Base-by-base conservation (phyloP, 177 flowering plant genomes). In the Vitis hybrid region DNA sequence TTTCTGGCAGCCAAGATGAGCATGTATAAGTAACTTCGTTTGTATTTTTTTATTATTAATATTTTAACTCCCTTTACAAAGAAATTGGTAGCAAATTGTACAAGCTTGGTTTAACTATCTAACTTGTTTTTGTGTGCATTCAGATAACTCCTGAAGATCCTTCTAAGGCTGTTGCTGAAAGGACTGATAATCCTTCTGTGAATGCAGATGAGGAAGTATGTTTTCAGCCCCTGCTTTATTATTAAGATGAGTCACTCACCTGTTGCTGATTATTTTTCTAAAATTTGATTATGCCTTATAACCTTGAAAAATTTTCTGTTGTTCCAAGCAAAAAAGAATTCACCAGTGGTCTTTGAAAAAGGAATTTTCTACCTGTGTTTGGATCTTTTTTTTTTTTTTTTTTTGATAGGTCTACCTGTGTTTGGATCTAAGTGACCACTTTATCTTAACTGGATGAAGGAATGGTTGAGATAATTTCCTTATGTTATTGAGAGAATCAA, bases 1-100 rank as follows among this genome's bases (percentile, higher is more conserved):
- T 76, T 32, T 76, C 85, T 51, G 76, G 75, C 49, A 81, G 74
- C 70, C 82, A 55, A 12, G 85, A 82, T 79, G 80, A 78, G 67
- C 81, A 68, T 70, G 88, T 82, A 84, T 40, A 40, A 40, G 46
- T 40, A 40, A 40, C 46, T 40, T 40, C 9, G 7, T 40, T 40
- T 40, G 6, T 40, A 4, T 40, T 40, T 40, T 40, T 40, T 6
- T 40, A 40, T 40, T 40, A 40, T 56, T 48, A 24, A 24, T 52
- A 9, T 63, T 52, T 32, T 81, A 27, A 12, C 54, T 15, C 27
- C 52, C 35, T 32, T 58, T 16, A 14, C 2, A 11, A n/a, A 21
- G 16, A 9, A 7, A 3, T 46, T 54, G 35, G 14, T 21, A 46
- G 11, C 16, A 10, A 56, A 32, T 32, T 65, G 54, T 14, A 1